A percentile compares a stretch with the other conserved stretches of the same genome.
Conservation (phyloP, 257 asterid species). For the Nicotiana sylvestris region DNA sequence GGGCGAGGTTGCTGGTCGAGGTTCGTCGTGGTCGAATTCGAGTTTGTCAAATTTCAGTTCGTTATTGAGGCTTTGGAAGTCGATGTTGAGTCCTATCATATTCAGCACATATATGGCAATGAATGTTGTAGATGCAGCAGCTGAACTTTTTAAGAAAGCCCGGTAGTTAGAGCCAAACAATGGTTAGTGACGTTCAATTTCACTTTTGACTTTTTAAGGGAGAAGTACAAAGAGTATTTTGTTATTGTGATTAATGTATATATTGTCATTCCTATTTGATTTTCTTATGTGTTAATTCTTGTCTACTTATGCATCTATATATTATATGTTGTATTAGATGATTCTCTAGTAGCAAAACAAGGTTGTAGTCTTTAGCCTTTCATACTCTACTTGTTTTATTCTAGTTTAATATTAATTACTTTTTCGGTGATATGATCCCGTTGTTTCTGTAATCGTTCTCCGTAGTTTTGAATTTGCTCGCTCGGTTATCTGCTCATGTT, state of each 20-base stretch:
- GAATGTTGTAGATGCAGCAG: slow-evolving; percentile 32
- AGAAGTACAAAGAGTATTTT: no score
- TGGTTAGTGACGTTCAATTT: slow-evolving; percentile 20
- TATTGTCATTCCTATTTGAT: not conserved
- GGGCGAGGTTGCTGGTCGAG: no score
- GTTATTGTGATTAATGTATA: not conserved
- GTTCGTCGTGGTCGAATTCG: no score
- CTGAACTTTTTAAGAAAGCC: slow-evolving; percentile 35
- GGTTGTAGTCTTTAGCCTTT: not conserved
- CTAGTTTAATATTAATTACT: no score
- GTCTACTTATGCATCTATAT: not conserved
- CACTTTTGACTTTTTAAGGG: not conserved
- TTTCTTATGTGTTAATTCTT: not conserved
- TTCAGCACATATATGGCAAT: slow-evolving; percentile 41
- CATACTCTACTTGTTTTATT: no score
- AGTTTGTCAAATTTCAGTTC: no score
- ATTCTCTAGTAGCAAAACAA: not conserved
- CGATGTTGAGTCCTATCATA: no score
- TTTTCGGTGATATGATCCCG: no score
- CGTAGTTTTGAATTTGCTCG: no score
- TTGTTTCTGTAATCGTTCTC: no score
- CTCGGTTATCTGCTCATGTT: no score
- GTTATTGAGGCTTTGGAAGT: no score
- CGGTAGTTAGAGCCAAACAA: slow-evolving; percentile 32
- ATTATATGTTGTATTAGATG: not conserved